These are phyloP conservation scores for Eucalyptus pauciflora DNA, from an alignment of 345 rosid genomes.

Conservation along the genomic window DNA sequence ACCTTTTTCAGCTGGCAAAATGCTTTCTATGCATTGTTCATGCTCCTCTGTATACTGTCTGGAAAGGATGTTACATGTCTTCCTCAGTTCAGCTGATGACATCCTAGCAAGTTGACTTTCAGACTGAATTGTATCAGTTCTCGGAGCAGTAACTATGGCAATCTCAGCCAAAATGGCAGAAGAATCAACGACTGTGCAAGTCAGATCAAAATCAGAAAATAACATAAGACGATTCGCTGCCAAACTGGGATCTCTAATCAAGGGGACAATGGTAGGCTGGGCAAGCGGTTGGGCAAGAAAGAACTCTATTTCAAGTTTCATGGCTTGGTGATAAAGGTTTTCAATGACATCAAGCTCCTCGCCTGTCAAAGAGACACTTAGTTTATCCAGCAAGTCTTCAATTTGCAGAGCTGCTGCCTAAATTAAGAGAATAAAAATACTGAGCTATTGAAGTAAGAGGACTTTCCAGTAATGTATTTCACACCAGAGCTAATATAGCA, in stretches of 20 bases:
- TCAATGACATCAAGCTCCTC: constrained; percentile 90
- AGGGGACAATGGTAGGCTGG: constrained; percentile 70
- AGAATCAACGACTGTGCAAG: constrained; percentile 92
- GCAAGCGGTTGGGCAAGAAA: constrained; percentile 66
- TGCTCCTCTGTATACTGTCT: constrained; percentile 76
- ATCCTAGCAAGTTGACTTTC: constrained; percentile 46
- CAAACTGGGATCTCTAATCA: constrained; percentile 44
- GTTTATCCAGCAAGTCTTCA: constrained; percentile 92
- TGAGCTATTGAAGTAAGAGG: constrained; percentile 14
- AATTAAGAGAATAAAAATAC: constrained; percentile 18
- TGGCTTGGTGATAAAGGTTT: constrained; percentile 92
- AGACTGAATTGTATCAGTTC: constrained; percentile 43
- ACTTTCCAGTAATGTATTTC: constrained; percentile 8
- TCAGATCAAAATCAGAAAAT: constrained; percentile 96
- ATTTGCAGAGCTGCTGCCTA: constrained; percentile 87
- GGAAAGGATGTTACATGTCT: constrained; percentile 67
- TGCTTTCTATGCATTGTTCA: constrained; percentile 79
- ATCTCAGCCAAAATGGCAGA: constrained; percentile 95
- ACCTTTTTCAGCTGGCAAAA: constrained; percentile 64
- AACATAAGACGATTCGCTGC: constrained; percentile 40
- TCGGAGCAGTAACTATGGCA: constrained; percentile 85
- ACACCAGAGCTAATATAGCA: not conserved
- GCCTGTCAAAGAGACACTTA: constrained; percentile 86
- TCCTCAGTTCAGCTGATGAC: constrained; percentile 76
- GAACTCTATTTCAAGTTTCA: constrained; percentile 95